phyloP scores from a whole-genome alignment of 1,139 yeast species.

The Kluyveromyces sp. region DNA sequence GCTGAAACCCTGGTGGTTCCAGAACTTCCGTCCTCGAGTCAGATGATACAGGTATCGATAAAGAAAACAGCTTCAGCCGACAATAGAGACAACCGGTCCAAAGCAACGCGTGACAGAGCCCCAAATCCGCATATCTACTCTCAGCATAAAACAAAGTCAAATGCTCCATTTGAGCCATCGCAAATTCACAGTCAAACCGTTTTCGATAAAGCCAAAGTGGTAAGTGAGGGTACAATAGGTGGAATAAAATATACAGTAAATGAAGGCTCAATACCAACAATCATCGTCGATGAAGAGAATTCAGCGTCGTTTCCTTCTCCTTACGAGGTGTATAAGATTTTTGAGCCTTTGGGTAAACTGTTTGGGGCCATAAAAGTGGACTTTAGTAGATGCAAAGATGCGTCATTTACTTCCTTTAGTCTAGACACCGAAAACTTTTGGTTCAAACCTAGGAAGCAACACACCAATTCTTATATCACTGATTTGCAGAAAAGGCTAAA shows the following conservation, averaged over 20 bases:
- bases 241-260: constrained; percentile 17
- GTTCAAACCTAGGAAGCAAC: constrained; percentile 52
- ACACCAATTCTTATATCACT: constrained; percentile 35
- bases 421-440: constrained; percentile 49
- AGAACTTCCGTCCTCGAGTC: constrained; percentile 6
- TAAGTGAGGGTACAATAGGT: constrained; percentile 12
- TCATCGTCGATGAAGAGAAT: constrained; percentile 33
- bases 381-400: constrained; percentile 5
- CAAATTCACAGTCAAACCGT: constrained; percentile 9
- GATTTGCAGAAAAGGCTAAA: constrained; percentile 31
- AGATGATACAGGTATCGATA: background rate
- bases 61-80: background rate
- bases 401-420: constrained; percentile 37
- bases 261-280: constrained; percentile 37
- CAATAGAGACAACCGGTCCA: background rate
- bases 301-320: constrained; percentile 45
- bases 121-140: constrained; percentile 41
- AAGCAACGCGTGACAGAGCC: constrained; percentile 25
- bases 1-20: background rate
- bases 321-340: constrained; percentile 42
- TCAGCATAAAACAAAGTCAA: constrained; percentile 39
- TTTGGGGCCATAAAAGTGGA: constrained; percentile 69
- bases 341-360: constrained; percentile 40
- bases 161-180: constrained; percentile 29
- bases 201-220: constrained; percentile 24